These are phyloP conservation scores for Saccharomyces hybrid DNA, from an alignment of 1,139 yeast species.

Conservation along the genomic window DNA sequence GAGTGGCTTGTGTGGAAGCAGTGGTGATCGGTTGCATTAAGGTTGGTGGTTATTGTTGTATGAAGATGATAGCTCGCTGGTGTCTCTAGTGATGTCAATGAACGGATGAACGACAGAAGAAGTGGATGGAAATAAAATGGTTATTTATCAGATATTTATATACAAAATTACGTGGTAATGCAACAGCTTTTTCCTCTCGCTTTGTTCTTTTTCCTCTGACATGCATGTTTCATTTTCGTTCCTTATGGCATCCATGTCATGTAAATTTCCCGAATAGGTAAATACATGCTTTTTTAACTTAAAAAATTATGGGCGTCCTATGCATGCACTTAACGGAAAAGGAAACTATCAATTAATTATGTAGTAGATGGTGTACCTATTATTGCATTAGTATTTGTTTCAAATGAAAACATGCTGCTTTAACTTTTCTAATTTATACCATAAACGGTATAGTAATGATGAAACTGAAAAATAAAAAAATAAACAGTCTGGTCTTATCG, in stretches of 20 bases:
- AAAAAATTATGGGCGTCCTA: neutral
- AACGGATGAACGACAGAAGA: neutral
- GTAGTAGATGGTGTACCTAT: neutral
- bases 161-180: neutral
- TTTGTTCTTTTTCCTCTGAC: neutral
- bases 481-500: neutral
- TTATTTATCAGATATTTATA: neutral
- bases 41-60: neutral
- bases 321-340: neutral
- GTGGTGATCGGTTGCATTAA: slow-evolving; percentile 26
- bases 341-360: neutral
- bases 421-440: neutral
- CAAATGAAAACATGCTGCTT: neutral
- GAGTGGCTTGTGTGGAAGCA: slow-evolving; percentile 18
- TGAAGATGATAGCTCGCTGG: neutral
- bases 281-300: neutral
- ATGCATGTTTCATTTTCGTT: neutral
- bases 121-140: neutral
- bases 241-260: neutral
- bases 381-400: neutral
- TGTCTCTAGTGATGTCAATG: neutral
- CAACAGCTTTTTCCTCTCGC: neutral
- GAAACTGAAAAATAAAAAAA: slow-evolving; percentile 2
- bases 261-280: neutral
- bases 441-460: slow-evolving; percentile 5